A percentile compares a stretch with the other conserved stretches of the same genome.
These are phyloP conservation scores for Galerina sulciceps DNA, from an alignment of 768 basidiomycete genomes.

Conservation along the genomic window DNA sequence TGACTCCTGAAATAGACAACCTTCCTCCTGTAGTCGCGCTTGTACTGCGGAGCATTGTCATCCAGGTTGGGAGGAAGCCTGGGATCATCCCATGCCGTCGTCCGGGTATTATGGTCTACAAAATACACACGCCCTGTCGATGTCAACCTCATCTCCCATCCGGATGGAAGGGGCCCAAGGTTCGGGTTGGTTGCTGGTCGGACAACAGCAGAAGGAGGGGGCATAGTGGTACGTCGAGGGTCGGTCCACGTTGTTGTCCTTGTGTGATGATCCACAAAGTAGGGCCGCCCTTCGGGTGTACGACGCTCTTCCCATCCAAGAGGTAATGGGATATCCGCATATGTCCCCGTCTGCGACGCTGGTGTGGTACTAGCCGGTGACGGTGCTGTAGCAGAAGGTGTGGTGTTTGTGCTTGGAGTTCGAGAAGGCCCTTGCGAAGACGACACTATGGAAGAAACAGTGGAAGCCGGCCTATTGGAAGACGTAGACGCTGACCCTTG, in stretches of 20 bases:
- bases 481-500: constrained; percentile 21
- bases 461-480: constrained; percentile 25
- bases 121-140: constrained; percentile 87
- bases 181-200: constrained; percentile 57
- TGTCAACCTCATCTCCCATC: constrained; percentile 95
- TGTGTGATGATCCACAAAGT: constrained; percentile 74
- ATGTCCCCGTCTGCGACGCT: constrained; percentile 40
- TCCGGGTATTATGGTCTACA: constrained; percentile 89
- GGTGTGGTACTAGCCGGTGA: constrained; percentile 23
- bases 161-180: constrained; percentile 84
- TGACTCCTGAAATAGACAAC: constrained; percentile 93
- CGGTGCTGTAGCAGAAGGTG: constrained; percentile 23
- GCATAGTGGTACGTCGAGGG: constrained; percentile 66
- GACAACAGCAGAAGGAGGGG: constrained; percentile 49
- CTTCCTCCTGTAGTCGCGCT: constrained; percentile 90
- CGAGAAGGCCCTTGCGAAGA: constrained; percentile 30
- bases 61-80: constrained; percentile 82
- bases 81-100: constrained; percentile 94
- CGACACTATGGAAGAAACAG: too few relatives aligned
- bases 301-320: constrained; percentile 92
- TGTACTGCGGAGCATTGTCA: constrained; percentile 92
- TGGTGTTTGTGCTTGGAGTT: constrained; percentile 27
- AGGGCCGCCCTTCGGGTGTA: constrained; percentile 82
- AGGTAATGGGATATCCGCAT: constrained; percentile 74
- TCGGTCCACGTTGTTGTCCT: constrained; percentile 93